Percentiles rank a stretch among this genome's conserved stretches.
These are phyloP conservation scores for Aspergillus sclerotioniger DNA, from an alignment of 495 filamentous ascomycete species.

Conservation along the genomic window DNA sequence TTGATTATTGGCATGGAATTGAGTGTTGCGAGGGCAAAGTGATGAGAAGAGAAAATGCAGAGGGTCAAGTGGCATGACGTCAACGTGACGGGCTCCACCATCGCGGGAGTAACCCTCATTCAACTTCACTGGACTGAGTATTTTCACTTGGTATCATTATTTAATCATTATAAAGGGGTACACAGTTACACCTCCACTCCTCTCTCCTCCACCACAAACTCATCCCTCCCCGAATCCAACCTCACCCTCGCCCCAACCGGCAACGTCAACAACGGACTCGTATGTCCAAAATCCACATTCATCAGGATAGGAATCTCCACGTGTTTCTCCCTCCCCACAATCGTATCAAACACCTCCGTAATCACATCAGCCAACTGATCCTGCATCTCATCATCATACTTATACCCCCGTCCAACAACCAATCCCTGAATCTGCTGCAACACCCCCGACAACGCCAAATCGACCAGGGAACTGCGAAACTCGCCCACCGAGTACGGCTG, in stretches of 20 bases:
- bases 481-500: not conserved
- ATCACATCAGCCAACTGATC: not conserved
- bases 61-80: too few species aligned
- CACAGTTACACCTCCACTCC: slow-evolving; percentile 1
- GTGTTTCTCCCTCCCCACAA: not conserved
- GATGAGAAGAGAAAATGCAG: too few species aligned
- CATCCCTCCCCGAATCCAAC: slow-evolving; percentile 1
- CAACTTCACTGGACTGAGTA: too few species aligned
- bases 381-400: not conserved
- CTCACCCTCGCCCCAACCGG: slow-evolving; percentile 1
- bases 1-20: too few species aligned
- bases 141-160: too few species aligned
- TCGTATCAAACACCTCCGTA: not conserved
- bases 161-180: too few species aligned
- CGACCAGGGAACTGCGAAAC: not conserved
- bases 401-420: not conserved
- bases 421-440: not conserved
- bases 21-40: too few species aligned
- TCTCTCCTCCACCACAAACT: not conserved
- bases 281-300: slow-evolving; percentile 5
- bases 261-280: not conserved
- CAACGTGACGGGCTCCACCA: too few species aligned
- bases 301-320: not conserved
- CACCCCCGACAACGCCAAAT: slow-evolving; percentile 1
- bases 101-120: too few species aligned